A percentile compares a stretch with the other conserved stretches of the same genome.
phyloP scores from a whole-genome alignment of 495 filamentous ascomycete genomes.

The Podospora appendiculata region DNA sequence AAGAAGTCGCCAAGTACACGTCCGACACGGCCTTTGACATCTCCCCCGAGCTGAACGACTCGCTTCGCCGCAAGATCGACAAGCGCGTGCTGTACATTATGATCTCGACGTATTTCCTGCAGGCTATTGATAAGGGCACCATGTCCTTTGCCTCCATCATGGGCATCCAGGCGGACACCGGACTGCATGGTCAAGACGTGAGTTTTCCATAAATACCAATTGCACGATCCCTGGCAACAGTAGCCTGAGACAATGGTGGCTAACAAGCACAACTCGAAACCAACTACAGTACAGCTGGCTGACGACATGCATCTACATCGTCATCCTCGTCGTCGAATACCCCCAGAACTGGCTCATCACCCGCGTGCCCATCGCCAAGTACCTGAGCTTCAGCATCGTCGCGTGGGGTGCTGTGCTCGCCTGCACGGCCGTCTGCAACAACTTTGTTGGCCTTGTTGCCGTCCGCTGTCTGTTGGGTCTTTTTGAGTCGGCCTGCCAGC shows the following conservation, averaged over 20 bases:
- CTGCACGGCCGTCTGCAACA: constrained; percentile 49
- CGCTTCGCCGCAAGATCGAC: constrained; percentile 44
- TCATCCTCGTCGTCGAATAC: constrained; percentile 45
- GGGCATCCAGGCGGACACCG: constrained; percentile 51
- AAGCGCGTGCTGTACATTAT: constrained; percentile 42
- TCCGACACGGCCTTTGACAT: constrained; percentile 42
- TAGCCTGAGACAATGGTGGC: not conserved
- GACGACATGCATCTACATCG: constrained; percentile 48
- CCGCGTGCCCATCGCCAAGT: constrained; percentile 45
- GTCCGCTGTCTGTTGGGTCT: constrained; percentile 58
- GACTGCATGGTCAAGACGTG: constrained; percentile 41
- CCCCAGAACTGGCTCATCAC: constrained; percentile 47
- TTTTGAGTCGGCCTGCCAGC: constrained; percentile 62
- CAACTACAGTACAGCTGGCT: constrained; percentile 38
- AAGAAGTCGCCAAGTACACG: constrained; percentile 57
- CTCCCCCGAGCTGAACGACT: constrained; percentile 43
- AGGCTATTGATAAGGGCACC: constrained; percentile 67
- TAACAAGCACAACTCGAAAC: not conserved
- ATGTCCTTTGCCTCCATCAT: constrained; percentile 64
- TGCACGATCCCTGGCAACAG: not conserved
- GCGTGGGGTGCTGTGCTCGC: constrained; percentile 52
- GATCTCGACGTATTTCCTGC: constrained; percentile 58
- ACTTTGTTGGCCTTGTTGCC: constrained; percentile 47
- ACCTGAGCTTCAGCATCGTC: constrained; percentile 53
- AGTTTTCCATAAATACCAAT: too few species aligned